Percentiles rank a stretch among this genome's conserved stretches.
Evolutionary conservation across 2,329 filamentous ascomycete genomes (phyloP).

Genomic region (Geosmithia flava): DNA sequence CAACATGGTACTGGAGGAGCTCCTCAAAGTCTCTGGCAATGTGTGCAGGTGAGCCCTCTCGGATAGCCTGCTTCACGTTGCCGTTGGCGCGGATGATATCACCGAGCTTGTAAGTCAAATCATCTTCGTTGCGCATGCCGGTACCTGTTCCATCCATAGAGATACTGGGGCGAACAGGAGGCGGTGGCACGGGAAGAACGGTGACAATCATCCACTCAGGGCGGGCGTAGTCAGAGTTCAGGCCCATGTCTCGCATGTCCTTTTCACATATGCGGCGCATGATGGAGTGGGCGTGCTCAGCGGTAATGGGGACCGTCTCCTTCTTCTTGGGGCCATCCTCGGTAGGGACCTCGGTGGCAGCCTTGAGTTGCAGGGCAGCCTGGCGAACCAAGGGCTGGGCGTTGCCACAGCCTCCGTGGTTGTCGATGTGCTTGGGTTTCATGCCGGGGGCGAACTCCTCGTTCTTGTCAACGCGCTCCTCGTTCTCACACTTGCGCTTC

Average conservation of each 20-base stretch:
- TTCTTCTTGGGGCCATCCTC: constrained; percentile 63
- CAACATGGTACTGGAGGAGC: constrained; percentile 92
- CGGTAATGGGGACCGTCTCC: constrained; percentile 73
- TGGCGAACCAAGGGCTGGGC: constrained; percentile 78
- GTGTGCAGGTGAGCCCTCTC: constrained; percentile 84
- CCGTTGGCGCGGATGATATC: constrained; percentile 97
- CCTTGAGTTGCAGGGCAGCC: constrained; percentile 72
- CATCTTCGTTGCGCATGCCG: constrained; percentile 91
- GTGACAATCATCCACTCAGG: constrained; percentile 98
- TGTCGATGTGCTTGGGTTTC: constrained; percentile 36
- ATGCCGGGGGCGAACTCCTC: constrained; percentile 52
- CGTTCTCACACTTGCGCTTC: constrained; percentile 73
- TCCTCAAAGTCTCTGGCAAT: constrained; percentile 85
- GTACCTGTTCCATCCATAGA: constrained; percentile 91
- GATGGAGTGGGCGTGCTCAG: constrained; percentile 73
- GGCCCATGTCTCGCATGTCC: constrained; percentile 74
- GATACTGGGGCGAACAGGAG: constrained; percentile 91
- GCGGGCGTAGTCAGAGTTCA: constrained; percentile 89
- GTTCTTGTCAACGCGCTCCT: constrained; percentile 55
- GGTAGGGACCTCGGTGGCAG: constrained; percentile 47
- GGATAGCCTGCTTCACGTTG: constrained; percentile 82
- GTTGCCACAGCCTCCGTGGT: constrained; percentile 91
- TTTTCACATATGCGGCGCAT: constrained; percentile 74
- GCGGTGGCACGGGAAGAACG: constrained; percentile 87
- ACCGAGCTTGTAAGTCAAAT: constrained; percentile 97